Conservation (phyloP, 2,329 filamentous ascomycete genomes). For the Elsinoe necatrix region DNA sequence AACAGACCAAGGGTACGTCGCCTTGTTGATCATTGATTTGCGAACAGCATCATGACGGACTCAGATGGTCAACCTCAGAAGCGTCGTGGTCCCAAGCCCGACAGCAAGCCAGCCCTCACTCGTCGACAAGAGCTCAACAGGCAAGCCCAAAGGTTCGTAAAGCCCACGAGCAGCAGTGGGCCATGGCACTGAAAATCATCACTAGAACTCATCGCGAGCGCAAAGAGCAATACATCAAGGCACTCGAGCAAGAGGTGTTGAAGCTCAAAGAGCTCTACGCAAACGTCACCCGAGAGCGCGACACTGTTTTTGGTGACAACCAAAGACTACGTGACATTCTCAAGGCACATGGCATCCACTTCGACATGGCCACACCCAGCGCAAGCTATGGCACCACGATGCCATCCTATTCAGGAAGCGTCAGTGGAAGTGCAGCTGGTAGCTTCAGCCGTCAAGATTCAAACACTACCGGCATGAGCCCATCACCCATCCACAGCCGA, state of each 20-base stretch:
- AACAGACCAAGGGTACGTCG: constrained; percentile 30
- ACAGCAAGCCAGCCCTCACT: constrained; percentile 89
- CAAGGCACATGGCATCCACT: constrained; percentile 49
- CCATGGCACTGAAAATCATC: constrained; percentile 11
- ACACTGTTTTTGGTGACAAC: constrained; percentile 70
- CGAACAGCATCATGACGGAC: constrained; percentile 1
- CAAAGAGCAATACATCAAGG: constrained; percentile 93
- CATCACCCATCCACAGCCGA: constrained; percentile 30
- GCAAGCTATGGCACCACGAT: constrained; percentile 27
- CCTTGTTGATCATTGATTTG: not conserved
- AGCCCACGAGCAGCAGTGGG: not conserved
- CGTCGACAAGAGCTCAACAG: constrained; percentile 88
- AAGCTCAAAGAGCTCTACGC: constrained; percentile 80
- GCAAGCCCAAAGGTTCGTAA: constrained; percentile 77
- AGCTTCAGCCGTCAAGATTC: constrained; percentile 47
- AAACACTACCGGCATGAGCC: constrained; percentile 40
- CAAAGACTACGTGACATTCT: constrained; percentile 59
- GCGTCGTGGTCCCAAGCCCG: constrained; percentile 86
- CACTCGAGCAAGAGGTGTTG: constrained; percentile 82
- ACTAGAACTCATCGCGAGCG: constrained; percentile 86
- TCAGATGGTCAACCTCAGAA: constrained; percentile 79
- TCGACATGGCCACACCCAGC: constrained; percentile 38
- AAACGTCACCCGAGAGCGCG: constrained; percentile 64
- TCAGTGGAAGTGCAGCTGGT: constrained; percentile 51
- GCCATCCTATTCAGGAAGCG: constrained; percentile 35